Conservation (phyloP, 169 alveolate species). For the Babesia bigemina region DNA sequence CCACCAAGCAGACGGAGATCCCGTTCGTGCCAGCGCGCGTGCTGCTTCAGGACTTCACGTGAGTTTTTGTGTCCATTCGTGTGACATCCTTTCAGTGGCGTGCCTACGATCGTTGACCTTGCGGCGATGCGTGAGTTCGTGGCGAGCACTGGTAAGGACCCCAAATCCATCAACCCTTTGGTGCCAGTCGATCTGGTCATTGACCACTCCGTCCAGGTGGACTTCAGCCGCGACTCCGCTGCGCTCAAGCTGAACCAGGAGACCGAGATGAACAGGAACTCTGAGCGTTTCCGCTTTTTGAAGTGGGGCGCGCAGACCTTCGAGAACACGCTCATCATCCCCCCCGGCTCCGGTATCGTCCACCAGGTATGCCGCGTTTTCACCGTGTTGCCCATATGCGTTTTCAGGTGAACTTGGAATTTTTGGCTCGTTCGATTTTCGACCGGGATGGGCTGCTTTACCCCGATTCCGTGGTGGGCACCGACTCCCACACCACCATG, state of each 20-base stretch:
- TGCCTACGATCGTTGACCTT: constrained; percentile 94
- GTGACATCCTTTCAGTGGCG: constrained; percentile 77
- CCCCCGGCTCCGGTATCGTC: constrained; percentile 97
- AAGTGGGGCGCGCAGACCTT: constrained; percentile 96
- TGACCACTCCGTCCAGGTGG: constrained; percentile 96
- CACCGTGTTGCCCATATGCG: constrained; percentile 63
- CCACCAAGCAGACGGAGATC: constrained; percentile 84
- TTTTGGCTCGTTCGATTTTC: constrained; percentile 82
- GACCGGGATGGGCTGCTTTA: constrained; percentile 79
- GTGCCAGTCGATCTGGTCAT: constrained; percentile 95
- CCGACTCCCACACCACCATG: constrained; percentile 97
- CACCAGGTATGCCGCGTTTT: constrained; percentile 86
- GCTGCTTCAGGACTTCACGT: constrained; percentile 92
- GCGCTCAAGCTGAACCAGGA: constrained; percentile 90
- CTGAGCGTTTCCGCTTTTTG: constrained; percentile 92
- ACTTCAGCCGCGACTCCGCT: constrained; percentile 86
- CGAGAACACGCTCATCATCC: constrained; percentile 90
- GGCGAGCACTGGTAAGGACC: constrained; percentile 88
- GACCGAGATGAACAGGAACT: constrained; percentile 89
- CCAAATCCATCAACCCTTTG: constrained; percentile 90
- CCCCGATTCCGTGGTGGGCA: constrained; percentile 95
- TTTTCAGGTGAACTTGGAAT: constrained; percentile 86
- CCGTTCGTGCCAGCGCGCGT: constrained; percentile 97
- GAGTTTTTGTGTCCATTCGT: background rate
- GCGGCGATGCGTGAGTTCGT: constrained; percentile 97